A percentile compares a stretch with the other conserved stretches of the same genome.
These are phyloP conservation scores for Endoconidiophora polonica DNA, from an alignment of 2,329 filamentous ascomycete species.

Conservation along the genomic window DNA sequence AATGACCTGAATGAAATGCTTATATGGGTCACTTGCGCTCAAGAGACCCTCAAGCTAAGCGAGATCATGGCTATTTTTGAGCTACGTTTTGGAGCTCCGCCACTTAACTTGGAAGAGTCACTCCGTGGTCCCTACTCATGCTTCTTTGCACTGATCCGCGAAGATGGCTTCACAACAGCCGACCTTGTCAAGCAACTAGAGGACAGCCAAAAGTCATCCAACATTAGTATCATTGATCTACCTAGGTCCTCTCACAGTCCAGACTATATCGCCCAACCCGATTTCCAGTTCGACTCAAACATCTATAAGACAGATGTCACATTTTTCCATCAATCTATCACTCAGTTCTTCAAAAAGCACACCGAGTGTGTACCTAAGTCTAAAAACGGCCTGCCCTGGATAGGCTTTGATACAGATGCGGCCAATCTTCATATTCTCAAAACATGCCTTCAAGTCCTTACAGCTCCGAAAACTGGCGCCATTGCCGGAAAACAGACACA, in stretches of 20 bases:
- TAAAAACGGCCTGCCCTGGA: conserved; percentile 13
- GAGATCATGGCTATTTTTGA: conserved; percentile 28
- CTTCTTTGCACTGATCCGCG: conserved; percentile 29
- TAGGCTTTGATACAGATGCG: conserved; percentile 22
- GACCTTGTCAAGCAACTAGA: conserved; percentile 25
- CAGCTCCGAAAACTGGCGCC: conserved; percentile 15
- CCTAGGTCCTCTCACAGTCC: conserved; percentile 18
- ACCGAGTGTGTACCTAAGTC: conserved; percentile 6
- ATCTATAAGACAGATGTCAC: conserved; percentile 24
- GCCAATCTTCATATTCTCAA: conserved; percentile 24
- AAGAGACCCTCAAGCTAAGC: conserved; percentile 26
- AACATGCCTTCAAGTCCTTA: conserved; percentile 26
- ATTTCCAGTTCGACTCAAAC: conserved; percentile 27
- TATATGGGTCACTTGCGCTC: conserved; percentile 29
- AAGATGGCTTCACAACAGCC: conserved; percentile 27
- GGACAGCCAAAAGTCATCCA: conserved; percentile 12
- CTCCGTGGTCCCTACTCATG: conserved; percentile 28
- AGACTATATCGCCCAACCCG: conserved; percentile 19
- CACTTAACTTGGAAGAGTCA: conserved; percentile 25
- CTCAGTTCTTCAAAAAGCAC: conserved; percentile 15
- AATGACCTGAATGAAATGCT: conserved; percentile 31
- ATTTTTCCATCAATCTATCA: conserved; percentile 19
- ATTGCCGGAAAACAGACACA: neutral
- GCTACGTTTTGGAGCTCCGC: conserved; percentile 26
- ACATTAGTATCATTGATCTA: conserved; percentile 12